phyloP scores from a whole-genome alignment of 352 stramenopile species.

The Pelagophyceae sp. region DNA sequence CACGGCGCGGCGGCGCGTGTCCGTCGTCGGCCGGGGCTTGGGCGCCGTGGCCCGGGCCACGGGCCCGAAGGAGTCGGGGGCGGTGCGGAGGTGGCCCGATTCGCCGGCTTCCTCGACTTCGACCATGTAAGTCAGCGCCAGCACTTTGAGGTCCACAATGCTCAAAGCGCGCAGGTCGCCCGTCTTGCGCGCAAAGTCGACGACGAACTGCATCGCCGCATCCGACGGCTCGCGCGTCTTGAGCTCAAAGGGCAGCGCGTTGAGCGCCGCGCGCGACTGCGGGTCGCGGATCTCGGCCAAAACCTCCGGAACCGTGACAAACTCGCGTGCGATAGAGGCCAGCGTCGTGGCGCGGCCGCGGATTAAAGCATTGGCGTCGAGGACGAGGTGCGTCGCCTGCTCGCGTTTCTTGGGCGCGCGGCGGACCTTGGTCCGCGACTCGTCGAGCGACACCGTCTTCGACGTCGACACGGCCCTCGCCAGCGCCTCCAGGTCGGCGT shows the following conservation, averaged over 20 bases:
- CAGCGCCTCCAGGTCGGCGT: background rate
- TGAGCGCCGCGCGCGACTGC: conserved; percentile 49
- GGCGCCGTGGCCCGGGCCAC: background rate
- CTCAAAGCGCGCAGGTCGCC: conserved; percentile 49
- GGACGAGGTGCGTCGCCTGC: conserved; percentile 46
- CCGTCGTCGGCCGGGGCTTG: background rate
- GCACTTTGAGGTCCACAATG: conserved; percentile 49
- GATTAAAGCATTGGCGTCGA: conserved; percentile 23
- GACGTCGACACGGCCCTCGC: background rate
- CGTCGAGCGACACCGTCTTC: conserved; percentile 30
- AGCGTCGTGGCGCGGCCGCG: conserved; percentile 5
- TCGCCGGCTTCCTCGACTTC: conserved; percentile 26
- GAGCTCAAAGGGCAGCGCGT: conserved; percentile 52
- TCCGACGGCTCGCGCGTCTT: conserved; percentile 43
- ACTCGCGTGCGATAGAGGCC: conserved; percentile 24
- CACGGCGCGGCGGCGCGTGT: background rate
- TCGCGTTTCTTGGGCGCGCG: background rate
- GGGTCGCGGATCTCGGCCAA: conserved; percentile 62
- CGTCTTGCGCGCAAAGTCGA: conserved; percentile 48
- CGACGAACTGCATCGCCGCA: conserved; percentile 40
- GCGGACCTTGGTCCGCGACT: background rate
- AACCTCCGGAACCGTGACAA: conserved; percentile 41
- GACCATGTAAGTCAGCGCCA: conserved; percentile 48
- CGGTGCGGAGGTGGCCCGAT: background rate
- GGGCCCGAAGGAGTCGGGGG: background rate